Evolutionary conservation across 2,329 filamentous ascomycete genomes (phyloP), one percentile per base, ranked within the genome.

Genomic region (Fusarium secorum): DNA sequence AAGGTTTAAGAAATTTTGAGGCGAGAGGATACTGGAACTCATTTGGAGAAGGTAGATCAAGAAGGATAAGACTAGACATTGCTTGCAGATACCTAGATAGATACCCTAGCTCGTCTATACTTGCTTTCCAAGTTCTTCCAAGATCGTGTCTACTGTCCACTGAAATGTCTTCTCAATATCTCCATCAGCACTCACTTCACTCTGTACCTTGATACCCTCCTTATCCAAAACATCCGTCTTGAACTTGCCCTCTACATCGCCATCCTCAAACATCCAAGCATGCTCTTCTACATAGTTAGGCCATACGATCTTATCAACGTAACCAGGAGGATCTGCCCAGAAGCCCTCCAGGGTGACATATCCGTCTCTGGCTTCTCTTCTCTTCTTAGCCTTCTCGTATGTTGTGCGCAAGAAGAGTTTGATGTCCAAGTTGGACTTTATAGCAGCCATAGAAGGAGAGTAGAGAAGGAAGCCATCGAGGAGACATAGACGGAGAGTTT

Each of bases 301-400:
- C 96, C 96, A 99, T 8, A 99, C 96, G 59, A 99, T 88, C 78
- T 92, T 88, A 79, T 98, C 95, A 39, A 98, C 94, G 79, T 98
- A 99, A 0, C 93, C 95, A 0, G 94, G 94, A 0, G 96, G 96
- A 80, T 99, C 96, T 61, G 90, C 87, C 96, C 96, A 99, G 83
- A 98, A 99, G 32, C 95, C 95, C 76, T 98, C 90, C 9, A 92
- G 81, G 6, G 93, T 95, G 33, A 94, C 92, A 79, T 96, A 96
- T 15, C 93, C 93, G 72, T 87, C 89, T 58, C 93, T 84, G 0
- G 89, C 89, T 77, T 92, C 89, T 33, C 93, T 84, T 28, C 93
- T 85, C 36, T 83, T 81, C 76, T 91, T 92, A 6, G 91, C 91
- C 42, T 82, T 87, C 17, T 82, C 83, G 64, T 91, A 90, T 32